A percentile compares a stretch with the other conserved stretches of the same genome.
These are phyloP conservation scores for Pyrenula massariospora DNA, from an alignment of 495 filamentous ascomycete species.

Conservation along the genomic window DNA sequence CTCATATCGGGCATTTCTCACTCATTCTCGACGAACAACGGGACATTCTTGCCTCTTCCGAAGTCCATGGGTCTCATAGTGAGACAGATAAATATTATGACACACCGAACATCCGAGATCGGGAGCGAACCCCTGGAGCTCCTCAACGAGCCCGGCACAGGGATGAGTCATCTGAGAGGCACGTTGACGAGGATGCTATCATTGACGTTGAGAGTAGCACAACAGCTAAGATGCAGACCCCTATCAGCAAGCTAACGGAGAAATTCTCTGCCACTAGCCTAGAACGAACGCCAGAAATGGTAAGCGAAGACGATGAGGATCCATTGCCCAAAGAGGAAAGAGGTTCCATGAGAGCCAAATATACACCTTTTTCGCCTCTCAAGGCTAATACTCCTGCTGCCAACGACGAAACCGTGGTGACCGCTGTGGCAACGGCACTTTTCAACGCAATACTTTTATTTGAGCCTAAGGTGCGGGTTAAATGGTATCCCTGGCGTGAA, in stretches of 20 bases:
- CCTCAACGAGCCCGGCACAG: neutral
- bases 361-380: too few species aligned
- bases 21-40: neutral
- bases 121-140: neutral
- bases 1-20: neutral
- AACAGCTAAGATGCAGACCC: neutral
- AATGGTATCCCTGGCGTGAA: neutral
- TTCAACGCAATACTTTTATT: neutral
- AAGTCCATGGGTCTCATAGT: neutral
- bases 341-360: neutral
- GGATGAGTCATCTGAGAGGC: neutral
- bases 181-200: too few species aligned
- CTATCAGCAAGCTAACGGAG: neutral
- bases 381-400: neutral
- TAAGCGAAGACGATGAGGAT: neutral
- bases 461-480: neutral
- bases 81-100: neutral
- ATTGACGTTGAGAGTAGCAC: neutral
- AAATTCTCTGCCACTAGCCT: neutral
- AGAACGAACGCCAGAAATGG: neutral
- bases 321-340: neutral
- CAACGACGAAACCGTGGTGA: neutral
- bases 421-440: neutral
- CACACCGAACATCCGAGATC: neutral
- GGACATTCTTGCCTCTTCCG: neutral